phyloP scores from a whole-genome alignment of 2,329 filamentous ascomycete species.

The Diaporthe capsici region DNA sequence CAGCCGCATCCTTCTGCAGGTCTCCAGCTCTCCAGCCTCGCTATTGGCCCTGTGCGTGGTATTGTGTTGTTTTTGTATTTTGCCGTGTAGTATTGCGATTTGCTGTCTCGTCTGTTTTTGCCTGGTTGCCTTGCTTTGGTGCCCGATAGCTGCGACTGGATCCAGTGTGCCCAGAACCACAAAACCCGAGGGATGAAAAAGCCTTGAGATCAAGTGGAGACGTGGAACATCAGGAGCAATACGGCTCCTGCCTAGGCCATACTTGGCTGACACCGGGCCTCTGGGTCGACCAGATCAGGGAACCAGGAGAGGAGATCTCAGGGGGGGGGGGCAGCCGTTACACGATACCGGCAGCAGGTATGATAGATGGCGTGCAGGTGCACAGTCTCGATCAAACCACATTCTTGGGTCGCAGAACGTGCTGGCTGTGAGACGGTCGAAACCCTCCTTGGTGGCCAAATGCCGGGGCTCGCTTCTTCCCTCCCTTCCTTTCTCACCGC shows the following conservation, averaged over 20 bases:
- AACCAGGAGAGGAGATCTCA: neutral
- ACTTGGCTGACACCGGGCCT: neutral
- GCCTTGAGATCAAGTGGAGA: slow-evolving; percentile 1
- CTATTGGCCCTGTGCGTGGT: neutral
- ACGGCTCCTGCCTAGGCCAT: neutral
- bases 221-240: neutral
- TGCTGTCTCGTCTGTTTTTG: neutral
- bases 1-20: slow-evolving; percentile 32
- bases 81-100: neutral
- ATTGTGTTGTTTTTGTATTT: neutral
- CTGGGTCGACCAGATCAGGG: neutral
- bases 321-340: neutral
- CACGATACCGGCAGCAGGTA: slow-evolving; percentile 2
- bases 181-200: slow-evolving; percentile 4
- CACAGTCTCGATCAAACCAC: slow-evolving; percentile 23
- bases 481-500: neutral
- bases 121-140: neutral
- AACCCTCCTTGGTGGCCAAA: neutral
- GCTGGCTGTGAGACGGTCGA: neutral
- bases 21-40: slow-evolving; percentile 4
- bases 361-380: slow-evolving; percentile 27
- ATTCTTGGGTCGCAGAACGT: slow-evolving; percentile 14
- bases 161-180: neutral
- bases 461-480: neutral
- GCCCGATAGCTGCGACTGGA: neutral